A percentile compares a stretch with the other conserved stretches of the same genome.
Conservation (phyloP, 371 early-diverging fungal genomes). For the Mortierella sp. region DNA sequence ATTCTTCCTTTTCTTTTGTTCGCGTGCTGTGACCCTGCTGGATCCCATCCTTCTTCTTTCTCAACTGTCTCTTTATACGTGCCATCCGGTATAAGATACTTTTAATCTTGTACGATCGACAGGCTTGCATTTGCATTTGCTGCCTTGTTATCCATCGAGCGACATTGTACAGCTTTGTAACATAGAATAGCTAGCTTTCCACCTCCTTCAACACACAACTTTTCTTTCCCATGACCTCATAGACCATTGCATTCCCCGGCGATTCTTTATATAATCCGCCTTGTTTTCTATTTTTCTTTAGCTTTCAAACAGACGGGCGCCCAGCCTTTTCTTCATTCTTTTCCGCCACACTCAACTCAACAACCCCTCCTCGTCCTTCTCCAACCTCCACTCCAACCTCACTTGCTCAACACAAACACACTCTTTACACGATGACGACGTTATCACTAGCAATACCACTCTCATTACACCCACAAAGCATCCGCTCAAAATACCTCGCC, state of each 20-base stretch:
- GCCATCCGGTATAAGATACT: neutral
- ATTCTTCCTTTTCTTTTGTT: too few species aligned
- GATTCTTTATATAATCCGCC: neutral
- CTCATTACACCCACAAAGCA: neutral
- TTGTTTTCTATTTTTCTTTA: neutral
- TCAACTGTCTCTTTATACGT: neutral
- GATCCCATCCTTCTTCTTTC: neutral
- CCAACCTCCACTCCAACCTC: neutral
- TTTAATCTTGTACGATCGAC: neutral
- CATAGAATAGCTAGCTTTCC: neutral
- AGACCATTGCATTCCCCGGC: neutral
- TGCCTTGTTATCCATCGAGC: neutral
- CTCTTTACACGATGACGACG: neutral
- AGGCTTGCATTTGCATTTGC: neutral
- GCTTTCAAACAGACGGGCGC: neutral
- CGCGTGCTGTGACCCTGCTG: neutral
- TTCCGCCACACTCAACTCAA: too few species aligned
- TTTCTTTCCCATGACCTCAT: neutral
- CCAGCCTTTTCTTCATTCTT: neutral
- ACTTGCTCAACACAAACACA: neutral
- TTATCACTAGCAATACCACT: neutral
- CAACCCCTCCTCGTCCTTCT: neutral
- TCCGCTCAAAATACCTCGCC: conserved; percentile 11
- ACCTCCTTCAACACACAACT: neutral
- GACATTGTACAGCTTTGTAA: neutral